Conservation (phyloP, 192 early-diverging fungal species). For the Coemansia sp. region DNA sequence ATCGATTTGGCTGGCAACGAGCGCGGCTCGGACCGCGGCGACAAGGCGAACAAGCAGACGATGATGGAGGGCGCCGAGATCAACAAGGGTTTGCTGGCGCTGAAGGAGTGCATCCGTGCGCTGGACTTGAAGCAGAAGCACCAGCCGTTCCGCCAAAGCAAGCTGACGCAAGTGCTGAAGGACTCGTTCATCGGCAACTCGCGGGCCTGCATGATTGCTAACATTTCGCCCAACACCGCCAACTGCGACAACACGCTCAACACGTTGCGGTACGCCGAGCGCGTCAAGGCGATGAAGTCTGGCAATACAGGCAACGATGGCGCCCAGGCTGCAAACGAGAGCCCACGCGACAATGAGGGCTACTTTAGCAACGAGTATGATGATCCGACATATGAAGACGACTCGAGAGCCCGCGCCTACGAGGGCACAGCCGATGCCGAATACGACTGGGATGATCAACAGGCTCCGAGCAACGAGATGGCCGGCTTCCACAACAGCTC, state of each 20-base stretch:
- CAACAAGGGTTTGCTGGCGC: conserved; percentile 95
- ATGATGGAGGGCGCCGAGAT: conserved; percentile 99
- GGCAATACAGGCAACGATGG: conserved; percentile 17
- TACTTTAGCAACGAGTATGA: conserved; percentile 26
- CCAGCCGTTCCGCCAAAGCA: conserved; percentile 96
- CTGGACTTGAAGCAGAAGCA: conserved; percentile 93
- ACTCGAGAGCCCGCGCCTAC: not conserved
- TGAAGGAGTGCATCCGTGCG: conserved; percentile 98
- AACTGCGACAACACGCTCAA: conserved; percentile 97
- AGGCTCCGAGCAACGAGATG: not conserved
- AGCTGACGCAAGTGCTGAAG: conserved; percentile 95
- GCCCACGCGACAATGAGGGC: conserved; percentile 40
- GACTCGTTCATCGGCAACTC: conserved; percentile 99
- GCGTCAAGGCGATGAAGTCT: conserved; percentile 59
- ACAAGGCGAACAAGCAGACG: conserved; percentile 84
- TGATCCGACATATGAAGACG: conserved; percentile 25
- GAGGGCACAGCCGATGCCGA: not conserved
- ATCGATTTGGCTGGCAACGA: conserved; percentile 99
- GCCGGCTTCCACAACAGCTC: conserved; percentile 12
- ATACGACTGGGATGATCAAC: conserved; percentile 5
- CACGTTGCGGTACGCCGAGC: conserved; percentile 94
- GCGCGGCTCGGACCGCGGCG: conserved; percentile 94
- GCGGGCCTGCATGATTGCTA: conserved; percentile 98
- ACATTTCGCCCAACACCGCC: conserved; percentile 90
- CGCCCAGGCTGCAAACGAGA: conserved; percentile 35